Evolutionary conservation across 2,329 filamentous ascomycete genomes (phyloP).

Genomic region (Xylariaceae sp.): DNA sequence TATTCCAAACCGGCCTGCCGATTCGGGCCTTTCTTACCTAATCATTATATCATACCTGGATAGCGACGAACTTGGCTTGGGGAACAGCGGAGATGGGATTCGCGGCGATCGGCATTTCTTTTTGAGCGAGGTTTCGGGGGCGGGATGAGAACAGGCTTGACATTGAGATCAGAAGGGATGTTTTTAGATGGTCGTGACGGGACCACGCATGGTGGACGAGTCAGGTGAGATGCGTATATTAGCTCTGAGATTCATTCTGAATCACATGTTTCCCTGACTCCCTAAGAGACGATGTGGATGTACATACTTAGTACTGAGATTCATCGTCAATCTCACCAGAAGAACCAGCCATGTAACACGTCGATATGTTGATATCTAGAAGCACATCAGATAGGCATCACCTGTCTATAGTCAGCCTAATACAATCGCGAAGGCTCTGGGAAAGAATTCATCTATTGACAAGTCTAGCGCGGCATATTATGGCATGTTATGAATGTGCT

Average conservation of each 20-base stretch:
- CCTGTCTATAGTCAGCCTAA: not conserved
- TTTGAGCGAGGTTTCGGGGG: no score
- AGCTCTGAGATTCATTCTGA: no score
- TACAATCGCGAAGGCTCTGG: not conserved
- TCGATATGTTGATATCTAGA: not conserved
- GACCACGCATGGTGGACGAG: no score
- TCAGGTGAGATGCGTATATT: no score
- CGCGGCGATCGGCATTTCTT: no score
- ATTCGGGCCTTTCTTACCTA: conserved; percentile 1
- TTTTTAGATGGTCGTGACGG: no score
- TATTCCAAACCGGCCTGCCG: not conserved
- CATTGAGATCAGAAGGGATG: no score
- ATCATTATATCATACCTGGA: not conserved
- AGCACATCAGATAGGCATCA: not conserved
- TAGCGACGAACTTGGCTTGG: not conserved
- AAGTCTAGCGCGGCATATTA: not conserved
- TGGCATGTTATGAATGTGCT: not conserved
- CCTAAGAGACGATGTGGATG: no score
- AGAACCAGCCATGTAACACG: not conserved
- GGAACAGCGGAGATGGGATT: not conserved
- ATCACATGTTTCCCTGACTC: no score
- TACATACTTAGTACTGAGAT: no score
- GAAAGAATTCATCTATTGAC: conserved; percentile 7
- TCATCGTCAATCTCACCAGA: no score
- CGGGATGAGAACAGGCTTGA: no score